These are phyloP conservation scores for Silene uniflora DNA, from an alignment of 148 eudicot species.

Conservation along the genomic window DNA sequence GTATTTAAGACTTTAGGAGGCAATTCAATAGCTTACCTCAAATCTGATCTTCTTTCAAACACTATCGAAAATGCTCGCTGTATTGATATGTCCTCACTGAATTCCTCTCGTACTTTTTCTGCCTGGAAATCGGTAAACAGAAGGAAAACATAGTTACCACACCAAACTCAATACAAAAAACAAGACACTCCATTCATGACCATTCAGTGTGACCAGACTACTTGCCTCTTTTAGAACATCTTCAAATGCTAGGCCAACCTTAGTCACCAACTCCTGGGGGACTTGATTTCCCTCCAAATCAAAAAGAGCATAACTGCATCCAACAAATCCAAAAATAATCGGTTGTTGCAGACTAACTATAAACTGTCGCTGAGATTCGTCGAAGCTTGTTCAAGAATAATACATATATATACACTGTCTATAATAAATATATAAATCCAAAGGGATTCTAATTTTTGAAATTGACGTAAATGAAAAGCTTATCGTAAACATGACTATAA, in stretches of 20 bases:
- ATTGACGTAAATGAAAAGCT: not conserved
- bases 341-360: not conserved
- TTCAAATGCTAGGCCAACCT: conserved; percentile 87
- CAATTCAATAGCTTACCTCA: conserved; percentile 38
- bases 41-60: conserved; percentile 78
- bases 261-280: conserved; percentile 71
- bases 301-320: conserved; percentile 85
- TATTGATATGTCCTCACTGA: conserved; percentile 72
- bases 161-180: not conserved
- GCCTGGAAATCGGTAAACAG: conserved; percentile 45
- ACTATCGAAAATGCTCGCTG: conserved; percentile 67
- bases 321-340: conserved; percentile 8
- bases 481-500: not conserved
- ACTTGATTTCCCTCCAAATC: conserved; percentile 96
- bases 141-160: conserved; percentile 3
- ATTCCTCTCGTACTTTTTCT: conserved; percentile 60
- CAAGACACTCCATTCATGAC: not conserved
- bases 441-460: not conserved
- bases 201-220: not conserved
- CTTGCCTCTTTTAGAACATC: conserved; percentile 72
- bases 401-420: not conserved
- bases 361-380: not conserved
- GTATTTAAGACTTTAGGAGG: not conserved
- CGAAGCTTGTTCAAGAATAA: not conserved
- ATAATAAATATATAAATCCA: too few species aligned